Evolutionary conservation across 2,329 filamentous ascomycete genomes (phyloP), one percentile per base, ranked within the genome.

Genomic region (Verticillium dahliae): DNA sequence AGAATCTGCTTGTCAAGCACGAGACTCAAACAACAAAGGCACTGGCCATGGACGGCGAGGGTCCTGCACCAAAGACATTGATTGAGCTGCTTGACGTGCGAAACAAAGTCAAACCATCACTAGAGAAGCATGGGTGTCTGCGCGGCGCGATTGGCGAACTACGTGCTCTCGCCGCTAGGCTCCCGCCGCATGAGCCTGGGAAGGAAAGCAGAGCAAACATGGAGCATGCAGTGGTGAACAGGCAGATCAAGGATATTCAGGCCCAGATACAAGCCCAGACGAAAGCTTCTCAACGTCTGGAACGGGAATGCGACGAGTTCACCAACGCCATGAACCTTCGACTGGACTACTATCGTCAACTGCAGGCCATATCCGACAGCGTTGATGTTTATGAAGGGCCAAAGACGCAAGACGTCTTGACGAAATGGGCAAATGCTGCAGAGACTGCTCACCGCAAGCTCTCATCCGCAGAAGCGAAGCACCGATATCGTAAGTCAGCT

Each of bases 331-430:
- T 96, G 86, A 98, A 98, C 69, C 81, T 87, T 41, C 88, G 95
- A 14, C 76, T 97, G 0, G 92, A 95, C 62, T 98, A 92, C 71
- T 98, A 98, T 71, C 87, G 89, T 5, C 92, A 97, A 69, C 81
- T 98, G 11, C 95, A 98, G 71, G 84, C 86, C 33, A 87, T 98
- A n/a, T 97, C 93, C 0, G 94, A 98, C 70, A 91, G 86, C 18
- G 91, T 98, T 0, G 83, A 85, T 5, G 88, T 90, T 1, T 90
- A 90, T 61, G 88, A 92, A 61, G 87, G 89, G 11, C 69, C 84
- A 13, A 79, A 78, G 2, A 77, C 88, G 11, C 82, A 90, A 54
- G 72, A 77, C 11, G 69, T 67, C 6, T 76, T 85, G 22, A 79
- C 81, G 41, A 67, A 72, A 9, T 68, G 71, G 1, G 75, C 78